These are phyloP conservation scores for Clonostachys rosea DNA, from an alignment of 2,329 filamentous ascomycete species.

Conservation along the genomic window DNA sequence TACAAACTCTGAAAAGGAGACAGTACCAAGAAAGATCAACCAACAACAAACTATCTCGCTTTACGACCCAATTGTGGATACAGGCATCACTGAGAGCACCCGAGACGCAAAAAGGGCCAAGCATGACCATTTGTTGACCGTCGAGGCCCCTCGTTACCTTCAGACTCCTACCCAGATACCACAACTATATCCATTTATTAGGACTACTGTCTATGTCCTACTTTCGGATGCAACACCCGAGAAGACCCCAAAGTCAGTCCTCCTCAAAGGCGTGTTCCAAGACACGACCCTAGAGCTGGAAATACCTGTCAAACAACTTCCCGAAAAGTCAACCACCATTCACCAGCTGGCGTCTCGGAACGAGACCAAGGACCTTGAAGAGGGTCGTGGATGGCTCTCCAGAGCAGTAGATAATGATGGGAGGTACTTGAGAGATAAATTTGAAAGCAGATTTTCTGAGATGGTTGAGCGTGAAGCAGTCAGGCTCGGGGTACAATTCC, in stretches of 20 bases:
- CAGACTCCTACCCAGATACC: constrained; percentile 63
- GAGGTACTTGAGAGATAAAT: constrained; percentile 37
- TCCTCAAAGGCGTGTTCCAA: constrained; percentile 50
- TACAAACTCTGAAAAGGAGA: neutral
- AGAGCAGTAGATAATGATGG: constrained; percentile 41
- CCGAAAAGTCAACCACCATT: constrained; percentile 46
- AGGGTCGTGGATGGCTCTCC: constrained; percentile 62
- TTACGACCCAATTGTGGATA: constrained; percentile 42
- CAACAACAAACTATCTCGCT: constrained; percentile 48
- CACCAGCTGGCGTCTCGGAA: constrained; percentile 69
- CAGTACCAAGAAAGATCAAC: constrained; percentile 5
- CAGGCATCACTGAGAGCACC: constrained; percentile 16
- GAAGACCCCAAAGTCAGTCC: constrained; percentile 31
- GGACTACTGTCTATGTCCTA: constrained; percentile 62
- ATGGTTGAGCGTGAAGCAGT: constrained; percentile 64
- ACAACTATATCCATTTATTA: constrained; percentile 60
- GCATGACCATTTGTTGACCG: constrained; percentile 44
- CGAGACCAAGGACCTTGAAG: constrained; percentile 64
- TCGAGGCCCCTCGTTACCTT: constrained; percentile 51
- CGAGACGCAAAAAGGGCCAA: constrained; percentile 36
- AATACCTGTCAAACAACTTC: constrained; percentile 53
- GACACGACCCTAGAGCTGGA: constrained; percentile 58
- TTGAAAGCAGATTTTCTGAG: constrained; percentile 46
- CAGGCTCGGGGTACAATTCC: constrained; percentile 58
- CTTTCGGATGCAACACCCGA: constrained; percentile 43